A percentile compares a stretch with the other conserved stretches of the same genome.
These are phyloP conservation scores for Tripterygium wilfordii DNA, from an alignment of 177 flowering plant species.

Conservation along the genomic window DNA sequence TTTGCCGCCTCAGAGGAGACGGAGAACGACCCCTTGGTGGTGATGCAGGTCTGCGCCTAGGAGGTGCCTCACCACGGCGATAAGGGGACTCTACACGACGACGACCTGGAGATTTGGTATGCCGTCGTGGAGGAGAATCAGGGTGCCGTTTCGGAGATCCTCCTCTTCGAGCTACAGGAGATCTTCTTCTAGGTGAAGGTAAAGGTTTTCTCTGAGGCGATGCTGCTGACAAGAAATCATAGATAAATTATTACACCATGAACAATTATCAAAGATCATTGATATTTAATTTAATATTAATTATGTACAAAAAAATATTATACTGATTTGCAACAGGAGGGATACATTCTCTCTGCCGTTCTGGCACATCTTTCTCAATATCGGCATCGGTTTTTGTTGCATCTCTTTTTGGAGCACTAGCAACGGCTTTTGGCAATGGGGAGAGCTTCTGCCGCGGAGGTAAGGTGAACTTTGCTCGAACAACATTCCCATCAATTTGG, in stretches of 20 bases:
- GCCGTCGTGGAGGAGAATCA: slow-evolving; percentile 70
- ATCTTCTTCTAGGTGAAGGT: slow-evolving; percentile 68
- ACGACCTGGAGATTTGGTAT: slow-evolving; percentile 66
- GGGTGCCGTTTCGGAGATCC: slow-evolving; percentile 67
- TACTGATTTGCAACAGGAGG: too few relatives aligned
- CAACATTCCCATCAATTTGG: slow-evolving; percentile 92
- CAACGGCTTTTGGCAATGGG: slow-evolving; percentile 59
- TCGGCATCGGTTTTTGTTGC: slow-evolving; percentile 56
- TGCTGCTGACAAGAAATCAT: slow-evolving; percentile 28
- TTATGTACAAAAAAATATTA: too few relatives aligned
- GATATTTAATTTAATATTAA: too few relatives aligned
- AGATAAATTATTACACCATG: neutral
- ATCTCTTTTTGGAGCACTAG: slow-evolving; percentile 60
- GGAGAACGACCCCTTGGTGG: slow-evolving; percentile 85
- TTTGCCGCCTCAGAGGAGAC: slow-evolving; percentile 59
- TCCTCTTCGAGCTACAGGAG: slow-evolving; percentile 71
- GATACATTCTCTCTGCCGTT: slow-evolving; percentile 58
- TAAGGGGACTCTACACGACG: slow-evolving; percentile 55
- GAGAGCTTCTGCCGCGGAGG: slow-evolving; percentile 62
- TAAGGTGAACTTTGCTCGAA: slow-evolving; percentile 73
- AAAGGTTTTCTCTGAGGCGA: slow-evolving; percentile 67
- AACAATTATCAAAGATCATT: too few relatives aligned
- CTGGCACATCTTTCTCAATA: slow-evolving; percentile 62
- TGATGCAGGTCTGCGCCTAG: slow-evolving; percentile 75
- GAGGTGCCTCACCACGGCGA: slow-evolving; percentile 74